These are phyloP conservation scores for Pascua sp. DNA, from an alignment of 1,284 basidiomycete genomes.

Conservation along the genomic window DNA sequence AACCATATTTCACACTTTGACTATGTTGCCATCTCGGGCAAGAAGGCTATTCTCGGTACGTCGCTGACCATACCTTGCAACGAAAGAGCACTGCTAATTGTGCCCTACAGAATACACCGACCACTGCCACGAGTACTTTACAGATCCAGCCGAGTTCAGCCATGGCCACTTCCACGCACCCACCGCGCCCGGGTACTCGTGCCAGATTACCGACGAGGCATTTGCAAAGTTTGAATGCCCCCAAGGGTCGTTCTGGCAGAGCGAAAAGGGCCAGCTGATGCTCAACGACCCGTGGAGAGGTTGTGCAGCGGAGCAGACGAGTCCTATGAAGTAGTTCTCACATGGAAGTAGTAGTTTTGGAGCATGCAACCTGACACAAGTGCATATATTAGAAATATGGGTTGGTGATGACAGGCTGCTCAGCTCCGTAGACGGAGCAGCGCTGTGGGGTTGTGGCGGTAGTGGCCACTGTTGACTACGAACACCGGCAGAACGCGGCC, in stretches of 20 bases:
- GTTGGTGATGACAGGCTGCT: too few species aligned
- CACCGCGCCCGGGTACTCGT: constrained; percentile 25
- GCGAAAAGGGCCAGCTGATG: constrained; percentile 26
- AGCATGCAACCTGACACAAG: too few species aligned
- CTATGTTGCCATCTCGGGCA: constrained; percentile 81
- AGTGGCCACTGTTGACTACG: too few species aligned
- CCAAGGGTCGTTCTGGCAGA: constrained; percentile 24
- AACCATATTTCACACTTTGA: constrained; percentile 63
- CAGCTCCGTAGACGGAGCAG: too few species aligned
- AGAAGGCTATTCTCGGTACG: constrained; percentile 51
- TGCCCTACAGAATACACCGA: constrained; percentile 22
- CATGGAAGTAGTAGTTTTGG: too few species aligned
- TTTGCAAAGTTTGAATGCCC: constrained; percentile 26
- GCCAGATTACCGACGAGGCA: constrained; percentile 23
- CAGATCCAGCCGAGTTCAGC: constrained; percentile 18
- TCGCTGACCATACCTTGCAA: too few species aligned
- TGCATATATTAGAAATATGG: background rate
- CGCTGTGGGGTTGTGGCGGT: too few species aligned
- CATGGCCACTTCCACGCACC: constrained; percentile 23
- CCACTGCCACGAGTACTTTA: constrained; percentile 29
- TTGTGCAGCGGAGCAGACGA: constrained; percentile 20
- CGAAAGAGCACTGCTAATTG: too few species aligned
- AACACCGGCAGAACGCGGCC: too few species aligned
- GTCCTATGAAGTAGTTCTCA: constrained; percentile 26
- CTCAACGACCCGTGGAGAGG: constrained; percentile 29